Base-by-base conservation (phyloP, 352 stramenopile genomes). In the Blastocystis sp. region DNA sequence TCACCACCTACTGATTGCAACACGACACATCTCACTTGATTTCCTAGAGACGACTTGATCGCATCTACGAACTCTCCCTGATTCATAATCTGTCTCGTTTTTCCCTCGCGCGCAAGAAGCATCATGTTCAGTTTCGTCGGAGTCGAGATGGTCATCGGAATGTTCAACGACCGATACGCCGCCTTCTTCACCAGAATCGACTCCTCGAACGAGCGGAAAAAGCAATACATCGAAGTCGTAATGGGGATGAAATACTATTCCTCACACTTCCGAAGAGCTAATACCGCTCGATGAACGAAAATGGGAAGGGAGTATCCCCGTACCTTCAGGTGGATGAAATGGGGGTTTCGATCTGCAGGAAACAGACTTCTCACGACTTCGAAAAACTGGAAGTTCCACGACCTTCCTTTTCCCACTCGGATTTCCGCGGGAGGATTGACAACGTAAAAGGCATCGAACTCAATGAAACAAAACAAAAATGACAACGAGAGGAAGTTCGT, bases 211-310 rank as follows among this genome's bases (percentile, higher is more conserved):
- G n/a, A 34, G 27, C 29, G n/a, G 29, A 81, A 81, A 36, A 65
- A 4, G 16, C 63, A 40, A 29, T 36, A 44, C 1, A 81, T 51
- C 0, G 69, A 44, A 48, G 69, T 81, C 8, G n/a, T 65, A 29
- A 81, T 81, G 11, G 11, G 2, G 36, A 81, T 64, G 46, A 81
- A 64, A 16, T 63, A 21, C 69, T 81, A 81, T 34, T 36, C 16
- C 29, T 48, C 36, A 64, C 1, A 27, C 14, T 24, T 44, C 2
- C 4, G 24, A 32, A 14, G 3, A 44, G 4, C 21, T 34, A 29
- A 4, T 61, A 81, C 69, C 16, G 48, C 46, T 32, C 69, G 44
- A 21, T 64, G 24, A 44, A 81, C 27, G 16, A 18, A 48, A 4
- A 81, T 51, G 29, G 0, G 11, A 38, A 11, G 6, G 9, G 7